Evolutionary conservation across 2,329 filamentous ascomycete species (phyloP).

Genomic region (Colletotrichum scovillei): DNA sequence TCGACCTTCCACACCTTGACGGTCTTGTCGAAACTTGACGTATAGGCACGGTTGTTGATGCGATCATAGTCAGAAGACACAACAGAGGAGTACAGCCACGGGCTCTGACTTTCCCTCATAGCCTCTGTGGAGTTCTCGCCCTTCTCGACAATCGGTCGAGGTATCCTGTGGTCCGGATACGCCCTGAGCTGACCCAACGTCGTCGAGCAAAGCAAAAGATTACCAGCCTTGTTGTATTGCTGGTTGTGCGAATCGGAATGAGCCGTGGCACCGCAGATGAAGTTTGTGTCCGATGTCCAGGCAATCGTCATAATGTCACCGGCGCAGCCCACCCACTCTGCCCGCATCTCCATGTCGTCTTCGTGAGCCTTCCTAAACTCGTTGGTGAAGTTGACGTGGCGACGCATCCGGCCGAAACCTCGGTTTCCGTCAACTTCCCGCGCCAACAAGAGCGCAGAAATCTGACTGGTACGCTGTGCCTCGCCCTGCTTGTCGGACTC

Average conservation of each 20-base stretch:
- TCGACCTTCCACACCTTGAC: slow-evolving; percentile 69
- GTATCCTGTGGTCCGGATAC: slow-evolving; percentile 67
- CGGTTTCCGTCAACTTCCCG: slow-evolving; percentile 61
- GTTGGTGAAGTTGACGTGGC: slow-evolving; percentile 57
- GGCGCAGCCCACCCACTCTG: slow-evolving; percentile 70
- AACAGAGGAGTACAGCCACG: slow-evolving; percentile 73
- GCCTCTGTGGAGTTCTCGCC: slow-evolving; percentile 66
- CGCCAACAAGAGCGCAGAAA: slow-evolving; percentile 58
- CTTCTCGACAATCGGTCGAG: slow-evolving; percentile 62
- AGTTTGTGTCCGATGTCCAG: slow-evolving; percentile 65
- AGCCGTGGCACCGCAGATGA: slow-evolving; percentile 71
- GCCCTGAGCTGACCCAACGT: slow-evolving; percentile 57
- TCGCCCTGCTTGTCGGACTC: slow-evolving; percentile 43
- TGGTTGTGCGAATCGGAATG: slow-evolving; percentile 73
- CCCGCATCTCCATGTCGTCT: slow-evolving; percentile 61
- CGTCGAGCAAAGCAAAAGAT: slow-evolving; percentile 67
- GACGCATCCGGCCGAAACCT: slow-evolving; percentile 53
- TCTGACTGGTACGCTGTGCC: slow-evolving; percentile 41
- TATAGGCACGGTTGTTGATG: slow-evolving; percentile 60
- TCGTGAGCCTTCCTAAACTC: slow-evolving; percentile 59
- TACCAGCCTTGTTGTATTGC: slow-evolving; percentile 74
- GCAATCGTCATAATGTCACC: slow-evolving; percentile 69
- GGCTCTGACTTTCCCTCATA: slow-evolving; percentile 69
- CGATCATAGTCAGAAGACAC: slow-evolving; percentile 69
- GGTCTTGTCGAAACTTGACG: slow-evolving; percentile 70